Base-by-base conservation (phyloP, 164 flowering plant species). In the Magnolia officinalis region DNA sequence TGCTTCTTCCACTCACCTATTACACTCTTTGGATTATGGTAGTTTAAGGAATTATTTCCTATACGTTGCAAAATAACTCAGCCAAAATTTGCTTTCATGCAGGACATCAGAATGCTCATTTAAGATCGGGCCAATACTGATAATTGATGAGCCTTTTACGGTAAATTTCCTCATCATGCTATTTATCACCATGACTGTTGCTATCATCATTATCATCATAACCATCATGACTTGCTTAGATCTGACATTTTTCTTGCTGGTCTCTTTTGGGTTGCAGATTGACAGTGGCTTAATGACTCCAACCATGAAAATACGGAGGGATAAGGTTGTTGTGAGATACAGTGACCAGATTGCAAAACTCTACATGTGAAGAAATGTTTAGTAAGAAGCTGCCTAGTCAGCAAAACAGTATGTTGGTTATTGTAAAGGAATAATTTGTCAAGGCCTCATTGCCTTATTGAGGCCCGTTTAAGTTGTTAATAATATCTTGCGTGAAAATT, bases 231-330 rank as follows among this genome's bases (percentile, higher is more conserved):
- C 21, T 72, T 29, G 0, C 59, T 29, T 71, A 58, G 73, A 77
- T 50, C 4, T 74, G 65, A 64, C 13, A 74, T 4, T 19, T 29
- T 9, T 20, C 45, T 19, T 74, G 23, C 37, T 13, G 1, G 18
- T 71, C 45, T 65, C 4, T 71, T 23, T 79, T 52, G 11, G 6
- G 8, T 66, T 83, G 88, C 96, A 95, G 98, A 88, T 95, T 67
- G 99, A 95, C n/a, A 83, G 81, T 75, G 98, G 98, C n/a, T 76
- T 95, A 55, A 79, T 95, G 96, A 95, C 98, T 24, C 94, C 98
- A 67, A 93, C 99, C 24, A 85, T 95, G 94, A 93, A 95, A 83
- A 84, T 93, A 63, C 79, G 93, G 77, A 87, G 98, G 81, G 98
- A 92, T 72, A 79, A 71, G 78, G 98, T 95, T 19, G 84, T 83